These are phyloP conservation scores for Penicillium sclerotiorum DNA, from an alignment of 2,329 filamentous ascomycete species.

Conservation along the genomic window DNA sequence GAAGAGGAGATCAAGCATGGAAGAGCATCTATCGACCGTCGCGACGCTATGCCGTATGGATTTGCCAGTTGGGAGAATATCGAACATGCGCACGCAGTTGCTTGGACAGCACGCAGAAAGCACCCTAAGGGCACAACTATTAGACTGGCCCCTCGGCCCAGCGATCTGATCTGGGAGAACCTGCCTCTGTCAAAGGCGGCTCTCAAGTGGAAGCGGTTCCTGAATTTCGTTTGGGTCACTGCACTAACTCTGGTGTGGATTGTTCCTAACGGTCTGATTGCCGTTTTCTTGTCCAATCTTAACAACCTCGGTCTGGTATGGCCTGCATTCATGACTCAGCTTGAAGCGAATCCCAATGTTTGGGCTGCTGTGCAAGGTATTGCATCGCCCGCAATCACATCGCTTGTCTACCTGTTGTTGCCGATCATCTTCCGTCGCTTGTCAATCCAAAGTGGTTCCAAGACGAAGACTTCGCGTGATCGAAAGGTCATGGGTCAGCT, in stretches of 20 bases:
- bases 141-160: slow-evolving; percentile 77
- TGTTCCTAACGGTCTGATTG: slow-evolving; percentile 89
- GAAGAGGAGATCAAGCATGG: slow-evolving; percentile 84
- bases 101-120: slow-evolving; percentile 78
- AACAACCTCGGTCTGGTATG: slow-evolving; percentile 78
- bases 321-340: slow-evolving; percentile 68
- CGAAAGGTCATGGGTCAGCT: slow-evolving; percentile 87
- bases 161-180: slow-evolving; percentile 96
- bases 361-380: slow-evolving; percentile 95
- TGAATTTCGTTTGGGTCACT: slow-evolving; percentile 83
- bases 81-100: slow-evolving; percentile 82
- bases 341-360: slow-evolving; percentile 64
- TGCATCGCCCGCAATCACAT: slow-evolving; percentile 81
- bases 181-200: slow-evolving; percentile 70
- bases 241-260: slow-evolving; percentile 84
- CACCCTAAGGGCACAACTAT: slow-evolving; percentile 78
- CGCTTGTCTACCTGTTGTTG: slow-evolving; percentile 81
- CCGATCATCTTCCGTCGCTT: slow-evolving; percentile 90
- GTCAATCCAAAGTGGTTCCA: slow-evolving; percentile 79
- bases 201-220: slow-evolving; percentile 70
- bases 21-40: slow-evolving; percentile 77
- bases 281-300: slow-evolving; percentile 88
- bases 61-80: slow-evolving; percentile 94
- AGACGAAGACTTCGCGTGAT: slow-evolving; percentile 89
- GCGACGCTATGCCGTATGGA: slow-evolving; percentile 86